phyloP scores from a whole-genome alignment of 257 asterid genomes.

The Solanum corneliomulleri region DNA sequence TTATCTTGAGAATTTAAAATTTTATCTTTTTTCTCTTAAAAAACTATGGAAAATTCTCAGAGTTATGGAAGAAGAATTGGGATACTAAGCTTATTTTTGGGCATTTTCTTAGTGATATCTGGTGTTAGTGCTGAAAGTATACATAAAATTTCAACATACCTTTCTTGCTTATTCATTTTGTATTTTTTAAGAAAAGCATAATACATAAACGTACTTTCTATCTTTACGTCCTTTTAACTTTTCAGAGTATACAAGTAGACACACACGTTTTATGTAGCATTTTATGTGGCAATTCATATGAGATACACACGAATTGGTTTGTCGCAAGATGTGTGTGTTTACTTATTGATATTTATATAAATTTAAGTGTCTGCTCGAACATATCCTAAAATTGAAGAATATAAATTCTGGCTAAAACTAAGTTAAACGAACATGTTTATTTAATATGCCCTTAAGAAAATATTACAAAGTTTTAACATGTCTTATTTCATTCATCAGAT shows the following conservation, averaged over 20 bases:
- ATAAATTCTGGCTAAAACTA: not conserved
- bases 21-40: not conserved
- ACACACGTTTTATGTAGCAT: rapidly evolving
- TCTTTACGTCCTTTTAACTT: not conserved
- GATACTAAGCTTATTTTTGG: not conserved
- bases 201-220: not conserved
- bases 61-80: not conserved
- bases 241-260: not conserved
- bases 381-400: not conserved
- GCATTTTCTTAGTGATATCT: constrained; percentile 4
- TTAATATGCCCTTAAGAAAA: not conserved
- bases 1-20: not conserved
- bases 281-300: not conserved
- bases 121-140: constrained; percentile 35
- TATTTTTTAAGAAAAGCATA: not conserved
- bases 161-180: not conserved
- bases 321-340: rapidly evolving
- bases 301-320: not conserved
- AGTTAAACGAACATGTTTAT: not conserved
- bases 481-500: constrained; percentile 16
- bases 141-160: not conserved
- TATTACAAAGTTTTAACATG: not conserved
- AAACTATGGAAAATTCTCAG: constrained; percentile 13
- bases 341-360: not conserved
- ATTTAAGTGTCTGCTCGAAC: not conserved